Conservation (phyloP, 2,329 filamentous ascomycete genomes). For the Cercospora brassicicola region DNA sequence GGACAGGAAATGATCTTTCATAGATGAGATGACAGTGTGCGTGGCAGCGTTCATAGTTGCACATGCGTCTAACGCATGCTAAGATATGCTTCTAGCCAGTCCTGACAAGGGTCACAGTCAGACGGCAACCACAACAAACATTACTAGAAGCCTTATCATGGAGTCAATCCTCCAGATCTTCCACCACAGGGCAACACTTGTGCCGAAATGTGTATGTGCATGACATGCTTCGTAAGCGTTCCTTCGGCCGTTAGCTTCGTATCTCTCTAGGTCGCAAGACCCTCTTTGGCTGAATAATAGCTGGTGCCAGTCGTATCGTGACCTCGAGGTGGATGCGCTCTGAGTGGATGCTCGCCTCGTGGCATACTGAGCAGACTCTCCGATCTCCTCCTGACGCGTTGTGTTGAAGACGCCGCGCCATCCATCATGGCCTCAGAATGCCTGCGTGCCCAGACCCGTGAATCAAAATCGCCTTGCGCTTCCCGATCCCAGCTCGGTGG, state of each 20-base stretch:
- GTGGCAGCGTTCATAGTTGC: not conserved
- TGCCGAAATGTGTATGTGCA: not conserved
- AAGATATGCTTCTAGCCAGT: not conserved
- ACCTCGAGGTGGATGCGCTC: constrained; percentile 15
- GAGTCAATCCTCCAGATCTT: not conserved
- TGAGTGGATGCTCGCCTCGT: constrained; percentile 17
- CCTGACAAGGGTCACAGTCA: not conserved
- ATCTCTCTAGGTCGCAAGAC: not conserved
- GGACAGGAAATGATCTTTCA: not conserved
- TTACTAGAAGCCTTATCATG: not conserved
- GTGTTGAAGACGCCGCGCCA: not conserved
- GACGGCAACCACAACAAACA: not conserved
- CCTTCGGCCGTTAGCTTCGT: constrained; percentile 10
- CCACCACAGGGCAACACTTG: not conserved
- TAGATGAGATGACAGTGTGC: not conserved
- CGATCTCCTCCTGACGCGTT: not conserved
- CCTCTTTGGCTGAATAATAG: constrained; percentile 9
- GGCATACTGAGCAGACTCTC: constrained; percentile 4
- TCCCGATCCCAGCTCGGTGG: constrained; percentile 20
- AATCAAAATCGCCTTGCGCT: constrained; percentile 12
- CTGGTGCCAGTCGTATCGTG: constrained; percentile 9
- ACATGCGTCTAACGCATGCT: not conserved
- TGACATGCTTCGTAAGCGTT: constrained; percentile 2
- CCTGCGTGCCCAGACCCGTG: constrained; percentile 9
- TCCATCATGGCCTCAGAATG: constrained; percentile 13